Evolutionary conservation across 768 basidiomycete species (phyloP), one percentile per base, ranked within the genome.

Genomic region (Collybia sordida): DNA sequence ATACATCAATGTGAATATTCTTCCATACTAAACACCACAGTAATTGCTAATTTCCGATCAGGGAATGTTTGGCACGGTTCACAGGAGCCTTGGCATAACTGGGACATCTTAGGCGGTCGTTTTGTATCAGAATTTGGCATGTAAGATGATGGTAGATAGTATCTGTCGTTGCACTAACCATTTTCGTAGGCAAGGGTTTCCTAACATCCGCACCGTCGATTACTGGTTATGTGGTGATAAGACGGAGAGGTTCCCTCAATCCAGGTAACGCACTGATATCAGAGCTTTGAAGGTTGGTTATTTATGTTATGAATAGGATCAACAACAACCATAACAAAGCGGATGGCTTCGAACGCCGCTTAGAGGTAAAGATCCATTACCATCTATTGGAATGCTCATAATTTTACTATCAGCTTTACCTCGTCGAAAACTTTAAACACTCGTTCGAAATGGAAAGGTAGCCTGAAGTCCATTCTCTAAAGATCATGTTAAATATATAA

Each of bases 91-190:
- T 98, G 94, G 90, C 83, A 89, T 54, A 90, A 95, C 51, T 98
- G 94, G 93, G 92, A 96, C 59, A 82, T 81, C 42, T 77, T 98
- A 14, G 77, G 89, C 0, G 94, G 93, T 35, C 83, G 96, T 28
- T 98, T 98, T 69, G 90, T 98, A 22, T 93, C 90, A 6, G 94
- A 97, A 65, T 96, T 96, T 57, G 93, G 93, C 56, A 95, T 95
- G 92, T 88, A 61, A 51, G 81, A 64, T 19, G 31, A 17, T 40
- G 22, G 17, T 23, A 31, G 3, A 44, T 19, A 14, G 17, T 21
- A 11, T 5, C 23, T 17, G 7, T 18, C 25, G 12, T 47, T 19
- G 8, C 34, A 22, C 47, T 41, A 42, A 41, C 35, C 19, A 38
- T 43, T 44, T 11, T 12, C 52, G 49, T 45, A 94, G 92, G 93